Base-by-base conservation (phyloP, 2,329 filamentous ascomycete species). In the Beauveria scarabaeidicola region DNA sequence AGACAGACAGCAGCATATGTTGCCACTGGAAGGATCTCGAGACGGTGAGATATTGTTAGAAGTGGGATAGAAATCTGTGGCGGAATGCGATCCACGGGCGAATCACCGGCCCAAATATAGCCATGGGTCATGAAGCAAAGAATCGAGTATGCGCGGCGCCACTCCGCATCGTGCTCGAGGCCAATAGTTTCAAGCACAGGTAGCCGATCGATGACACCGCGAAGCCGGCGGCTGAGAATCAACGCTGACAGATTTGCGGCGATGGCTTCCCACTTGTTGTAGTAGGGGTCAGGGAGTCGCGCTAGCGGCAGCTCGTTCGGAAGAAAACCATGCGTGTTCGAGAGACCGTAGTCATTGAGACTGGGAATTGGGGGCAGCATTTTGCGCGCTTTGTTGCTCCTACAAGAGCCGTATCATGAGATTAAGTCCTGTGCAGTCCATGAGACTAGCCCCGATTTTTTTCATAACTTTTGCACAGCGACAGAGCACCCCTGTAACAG, bases 31-130 rank as follows among this genome's bases (percentile, higher is more conserved):
- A 90, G 92, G 27, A 99, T 79, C 69, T 97, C 90, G 19, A 99
- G 83, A 63, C 85, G 84, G 48, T 82, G 78, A 66, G 90, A 93
- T 51, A 95, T 82, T 64, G 86, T 77, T 55, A 96, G 79, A 64
- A 97, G 82, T 0, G 94, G 94, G 32, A 92, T 82, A 6, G 93
- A 90, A 64, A 99, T 84, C 61, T 90, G 79, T 27, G 89, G 85
- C 51, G 94, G 94, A 55, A 99, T 75, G 57, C 81, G 79, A 69
- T 96, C 91, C 65, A 83, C 81, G 50, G 94, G 92, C 66, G 79
- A 83, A 68, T 95, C 89, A 72, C 91, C 93, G 69, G 91, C 90
- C 94, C 94, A 99, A 70, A 99, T 90, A 76, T 97, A 99, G 65
- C 87, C 89, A 76, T 99, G 93, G 40, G 91, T 83, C 74, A 97